Conservation (phyloP, 441 rosid species). For the Isatis lusitanica region DNA sequence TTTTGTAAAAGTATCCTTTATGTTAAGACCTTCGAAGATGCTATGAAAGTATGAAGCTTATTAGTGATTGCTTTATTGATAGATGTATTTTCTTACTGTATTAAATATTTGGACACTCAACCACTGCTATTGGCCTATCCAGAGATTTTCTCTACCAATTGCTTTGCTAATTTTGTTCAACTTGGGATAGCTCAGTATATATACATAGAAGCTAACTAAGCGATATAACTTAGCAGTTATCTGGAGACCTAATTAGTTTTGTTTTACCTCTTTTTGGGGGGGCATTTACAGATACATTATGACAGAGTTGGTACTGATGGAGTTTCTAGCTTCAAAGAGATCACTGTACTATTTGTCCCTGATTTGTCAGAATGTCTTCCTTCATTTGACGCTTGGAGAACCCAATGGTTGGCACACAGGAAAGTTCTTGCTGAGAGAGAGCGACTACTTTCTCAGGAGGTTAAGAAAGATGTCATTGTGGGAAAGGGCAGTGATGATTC, state of each 20-base stretch:
- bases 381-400: conserved; percentile 73
- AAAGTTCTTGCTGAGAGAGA: conserved; percentile 73
- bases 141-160: not conserved
- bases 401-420: conserved; percentile 83
- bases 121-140: conserved; percentile 7
- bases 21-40: not conserved
- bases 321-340: conserved; percentile 82
- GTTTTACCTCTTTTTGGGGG: conserved; percentile 9
- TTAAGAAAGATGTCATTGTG: conserved; percentile 46
- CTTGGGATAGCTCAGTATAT: not conserved
- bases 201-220: conserved; percentile 5
- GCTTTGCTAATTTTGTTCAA: not conserved
- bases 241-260: conserved; percentile 2
- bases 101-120: not conserved
- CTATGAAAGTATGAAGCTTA: not conserved
- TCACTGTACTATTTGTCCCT: conserved; percentile 90
- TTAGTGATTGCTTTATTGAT: conserved; percentile 9
- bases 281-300: conserved; percentile 78
- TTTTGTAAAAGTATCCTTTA: not conserved
- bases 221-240: not conserved
- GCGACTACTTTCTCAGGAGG: conserved; percentile 53
- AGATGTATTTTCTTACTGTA: not conserved
- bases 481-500: conserved; percentile 47
- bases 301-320: conserved; percentile 91
- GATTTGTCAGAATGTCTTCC: conserved; percentile 92